Base-by-base conservation (phyloP, 495 filamentous ascomycete genomes). In the Choiromyces venosus region DNA sequence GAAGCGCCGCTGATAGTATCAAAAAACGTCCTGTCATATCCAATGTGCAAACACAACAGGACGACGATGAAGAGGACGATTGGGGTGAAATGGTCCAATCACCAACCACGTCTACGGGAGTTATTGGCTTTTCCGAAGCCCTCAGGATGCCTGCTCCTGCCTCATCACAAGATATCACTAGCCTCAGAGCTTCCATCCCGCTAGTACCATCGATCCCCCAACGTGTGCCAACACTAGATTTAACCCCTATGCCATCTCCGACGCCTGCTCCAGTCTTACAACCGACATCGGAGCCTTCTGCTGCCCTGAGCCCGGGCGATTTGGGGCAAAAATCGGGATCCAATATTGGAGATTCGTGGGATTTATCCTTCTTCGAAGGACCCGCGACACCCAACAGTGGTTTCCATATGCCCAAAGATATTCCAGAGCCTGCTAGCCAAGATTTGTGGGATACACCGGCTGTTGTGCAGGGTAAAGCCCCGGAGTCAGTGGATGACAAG, bases 61-160 rank as follows among this genome's bases (percentile, higher is more conserved):
- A 25, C 37, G 67, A 73, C 36, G 79, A 79, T 46, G 82, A 83
- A 21, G 81, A 82, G 46, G 81, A 83, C 44, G 83, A 84, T 46
- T 84, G 83, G 83, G 83, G 83, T 18, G 82, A 83, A 72, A 82
- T 83, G 81, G 77, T 83, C 39, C 76, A 82, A 70, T 82, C 82
- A 2, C 82, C 82, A 69, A 40, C 67, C 44, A 73, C 67, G 70
- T 69, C 78, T 52, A 65, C 36, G 19, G 68, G 14, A 65, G 67
- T 73, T 77, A 16, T 52, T 25, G 37, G 69, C 70, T 70, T 61
- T 56, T n/a, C 70, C 70, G 25, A 74, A 68, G n/a, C 61, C 61
- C 14, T 61, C 4, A 33, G 25, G 52, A n/a, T 61, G 25, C 25
- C 25, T 29, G 25, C 52, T 12, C 70, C 74, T 29, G 46, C 73